Evolutionary conservation across 2,329 filamentous ascomycete genomes (phyloP), one percentile per base, ranked within the genome.

Genomic region (Fusarium papillatum): DNA sequence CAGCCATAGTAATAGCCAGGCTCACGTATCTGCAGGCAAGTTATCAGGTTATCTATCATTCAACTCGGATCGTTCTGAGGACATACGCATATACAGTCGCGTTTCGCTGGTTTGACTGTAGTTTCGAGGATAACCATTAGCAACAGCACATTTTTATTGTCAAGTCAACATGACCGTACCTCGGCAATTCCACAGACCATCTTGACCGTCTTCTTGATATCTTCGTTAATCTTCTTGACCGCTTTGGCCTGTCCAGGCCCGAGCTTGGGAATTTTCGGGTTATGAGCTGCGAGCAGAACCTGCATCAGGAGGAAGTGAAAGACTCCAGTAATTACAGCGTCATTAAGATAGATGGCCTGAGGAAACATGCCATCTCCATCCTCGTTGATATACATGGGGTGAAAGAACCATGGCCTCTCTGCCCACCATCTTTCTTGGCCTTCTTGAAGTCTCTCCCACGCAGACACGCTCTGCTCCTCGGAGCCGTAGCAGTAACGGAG

Each of bases 1-100:
- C 85, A 4, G 79, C 81, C 80, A 81, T 80, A 1, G 79, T 77
- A 2, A 82, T 80, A 7, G 81, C 79, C 1, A 82, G 71, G 24
- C 75, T 81, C 4, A 76, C 80, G 17, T 81, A 80, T 61, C 80
- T 81, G 13, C 4, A 19, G 61, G 9, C 11, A 9, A 0, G 13
- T 31, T 3, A 14, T 79, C 29, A 79, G 62, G 11, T 22, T n/a
- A 3, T 9, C 13, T n/a, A 3, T 9, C 13, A 8, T n/a, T 31
- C 14, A 7, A n/a, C 7, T 11, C 14, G 1, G 9, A 7, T 19
- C 7, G 13, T 16, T 26, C 16, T 6, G 13, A 31, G 60, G 53
- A 43, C 71, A 9, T 77, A 79, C 78, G 77, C 70, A 46, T 71
- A 79, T 22, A 66, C 71, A 6, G 77, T 74, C 38, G 76, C 67